Percentiles rank a stretch among this genome's conserved stretches.
Evolutionary conservation across 2,329 filamentous ascomycete genomes (phyloP).

Genomic region (Cytospora piceae): DNA sequence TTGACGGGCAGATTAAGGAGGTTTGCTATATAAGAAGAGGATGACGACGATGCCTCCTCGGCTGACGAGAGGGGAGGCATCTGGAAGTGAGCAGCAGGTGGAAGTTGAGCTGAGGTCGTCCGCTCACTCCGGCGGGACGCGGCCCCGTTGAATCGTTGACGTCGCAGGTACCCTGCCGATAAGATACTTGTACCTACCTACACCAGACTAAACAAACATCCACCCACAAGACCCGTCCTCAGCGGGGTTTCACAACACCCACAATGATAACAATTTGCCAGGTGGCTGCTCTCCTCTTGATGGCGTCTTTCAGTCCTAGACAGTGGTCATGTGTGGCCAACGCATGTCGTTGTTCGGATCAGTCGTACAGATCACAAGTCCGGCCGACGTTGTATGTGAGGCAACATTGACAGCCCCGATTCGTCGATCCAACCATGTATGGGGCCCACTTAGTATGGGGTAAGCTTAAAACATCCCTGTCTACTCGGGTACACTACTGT

Average conservation of each 20-base stretch:
- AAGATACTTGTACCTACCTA: background rate
- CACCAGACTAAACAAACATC: background rate
- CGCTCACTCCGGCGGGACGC: background rate
- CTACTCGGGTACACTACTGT: background rate
- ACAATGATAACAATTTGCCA: background rate
- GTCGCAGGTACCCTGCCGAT: constrained; percentile 5
- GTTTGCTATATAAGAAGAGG: background rate
- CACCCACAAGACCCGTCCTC: background rate
- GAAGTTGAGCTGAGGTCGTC: background rate
- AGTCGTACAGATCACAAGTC: constrained; percentile 12
- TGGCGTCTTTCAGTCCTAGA: background rate
- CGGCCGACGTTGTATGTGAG: constrained; percentile 6
- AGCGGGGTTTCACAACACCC: background rate
- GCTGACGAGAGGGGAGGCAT: constrained; percentile 14
- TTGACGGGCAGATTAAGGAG: constrained; percentile 15
- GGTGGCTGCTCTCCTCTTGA: background rate
- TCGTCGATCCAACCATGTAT: background rate
- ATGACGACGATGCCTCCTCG: constrained; percentile 5
- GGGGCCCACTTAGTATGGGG: background rate
- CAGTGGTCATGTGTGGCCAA: constrained; percentile 18
- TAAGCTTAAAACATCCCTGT: constrained; percentile 1
- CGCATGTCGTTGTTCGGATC: constrained; percentile 13
- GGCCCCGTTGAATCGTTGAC: constrained; percentile 11
- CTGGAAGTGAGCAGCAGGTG: background rate
- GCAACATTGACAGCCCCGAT: background rate